phyloP scores from a whole-genome alignment of 495 filamentous ascomycete species.

The Tuber microsphaerosporum region DNA sequence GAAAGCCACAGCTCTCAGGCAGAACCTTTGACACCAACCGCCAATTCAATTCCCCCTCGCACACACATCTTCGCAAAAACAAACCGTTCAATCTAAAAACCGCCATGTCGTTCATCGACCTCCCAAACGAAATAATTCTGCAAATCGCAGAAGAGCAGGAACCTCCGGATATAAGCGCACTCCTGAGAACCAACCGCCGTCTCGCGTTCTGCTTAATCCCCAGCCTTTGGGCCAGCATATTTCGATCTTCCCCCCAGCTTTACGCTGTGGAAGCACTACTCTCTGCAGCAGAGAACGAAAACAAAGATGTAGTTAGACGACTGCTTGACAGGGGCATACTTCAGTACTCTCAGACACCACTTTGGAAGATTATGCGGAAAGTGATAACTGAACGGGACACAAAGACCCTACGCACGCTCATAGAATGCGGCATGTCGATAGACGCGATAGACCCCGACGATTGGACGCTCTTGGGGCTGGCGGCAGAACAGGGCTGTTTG shows the following conservation, averaged over 20 bases:
- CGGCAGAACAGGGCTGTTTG: not conserved
- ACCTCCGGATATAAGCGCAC: conserved; percentile 5
- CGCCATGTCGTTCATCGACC: conserved; percentile 7
- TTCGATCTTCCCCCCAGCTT: not conserved
- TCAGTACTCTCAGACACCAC: not conserved
- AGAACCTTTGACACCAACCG: not conserved
- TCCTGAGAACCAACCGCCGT: conserved; percentile 9
- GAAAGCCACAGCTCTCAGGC: not conserved
- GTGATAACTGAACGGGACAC: not conserved
- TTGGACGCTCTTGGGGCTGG: not conserved
- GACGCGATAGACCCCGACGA: not conserved
- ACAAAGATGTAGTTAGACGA: not conserved
- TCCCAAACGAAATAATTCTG: conserved; percentile 16
- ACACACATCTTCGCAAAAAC: not conserved
- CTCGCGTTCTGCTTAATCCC: conserved; percentile 1
- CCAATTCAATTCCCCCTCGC: not conserved
- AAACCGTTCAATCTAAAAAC: not conserved
- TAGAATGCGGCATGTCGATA: not conserved
- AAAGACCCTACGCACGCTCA: not conserved
- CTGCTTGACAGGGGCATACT: not conserved
- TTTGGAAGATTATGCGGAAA: not conserved
- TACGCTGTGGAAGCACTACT: not conserved
- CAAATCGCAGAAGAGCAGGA: not conserved
- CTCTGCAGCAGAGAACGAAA: not conserved
- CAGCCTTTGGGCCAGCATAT: conserved; percentile 4